Evolutionary conservation across 495 filamentous ascomycete species (phyloP).

Genomic region (Copromyces sp.): DNA sequence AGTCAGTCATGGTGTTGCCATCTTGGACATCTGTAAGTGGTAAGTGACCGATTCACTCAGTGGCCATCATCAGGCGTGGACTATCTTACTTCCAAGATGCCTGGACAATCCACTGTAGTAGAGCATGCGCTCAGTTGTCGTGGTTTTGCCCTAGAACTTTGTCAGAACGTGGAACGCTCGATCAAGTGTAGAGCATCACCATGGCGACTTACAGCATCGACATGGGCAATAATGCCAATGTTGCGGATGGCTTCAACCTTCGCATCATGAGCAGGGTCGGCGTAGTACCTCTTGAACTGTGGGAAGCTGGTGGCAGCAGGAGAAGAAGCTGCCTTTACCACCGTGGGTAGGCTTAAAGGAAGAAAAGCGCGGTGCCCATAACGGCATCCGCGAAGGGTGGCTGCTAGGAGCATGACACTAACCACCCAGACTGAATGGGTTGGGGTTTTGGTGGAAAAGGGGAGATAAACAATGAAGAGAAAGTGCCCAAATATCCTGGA

Average conservation of each 20-base stretch:
- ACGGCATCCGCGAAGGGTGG: conserved; percentile 6
- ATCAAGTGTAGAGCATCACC: conserved; percentile 3
- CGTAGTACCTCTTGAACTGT: background rate
- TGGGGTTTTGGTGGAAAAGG: background rate
- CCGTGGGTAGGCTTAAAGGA: background rate
- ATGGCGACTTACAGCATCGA: conserved; percentile 66
- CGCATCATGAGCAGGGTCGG: conserved; percentile 18
- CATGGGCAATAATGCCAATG: conserved; percentile 98
- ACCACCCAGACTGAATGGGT: background rate
- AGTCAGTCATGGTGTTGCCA: conserved; percentile 96
- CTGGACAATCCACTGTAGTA: conserved; percentile 89
- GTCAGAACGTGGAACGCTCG: background rate
- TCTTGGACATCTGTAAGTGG: conserved; percentile 70
- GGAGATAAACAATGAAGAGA: background rate
- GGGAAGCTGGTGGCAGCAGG: background rate
- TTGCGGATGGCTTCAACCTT: conserved; percentile 58
- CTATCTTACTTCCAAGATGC: conserved; percentile 62
- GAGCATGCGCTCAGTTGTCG: conserved; percentile 98
- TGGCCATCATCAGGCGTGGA: background rate
- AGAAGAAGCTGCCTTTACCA: background rate
- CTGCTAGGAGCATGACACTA: conserved; percentile 11
- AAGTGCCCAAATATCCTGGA: background rate
- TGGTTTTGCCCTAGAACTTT: conserved; percentile 74
- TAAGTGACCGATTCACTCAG: conserved; percentile 5
- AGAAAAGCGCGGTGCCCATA: conserved; percentile 7